phyloP scores from a whole-genome alignment of 805 yeast genomes.

The Starmera caribaea region DNA sequence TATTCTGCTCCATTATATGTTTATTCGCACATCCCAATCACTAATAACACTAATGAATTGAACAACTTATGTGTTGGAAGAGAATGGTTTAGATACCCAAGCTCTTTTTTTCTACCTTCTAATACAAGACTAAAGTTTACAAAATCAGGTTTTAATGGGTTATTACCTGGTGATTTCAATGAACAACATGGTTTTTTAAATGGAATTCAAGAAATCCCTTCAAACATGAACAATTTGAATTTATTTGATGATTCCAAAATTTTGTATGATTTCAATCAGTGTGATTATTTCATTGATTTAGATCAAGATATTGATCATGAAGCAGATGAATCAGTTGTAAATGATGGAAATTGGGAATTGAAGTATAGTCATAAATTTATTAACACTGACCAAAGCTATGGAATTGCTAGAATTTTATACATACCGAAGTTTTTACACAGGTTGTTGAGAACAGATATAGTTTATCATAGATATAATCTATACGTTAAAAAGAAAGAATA shows the following conservation, averaged over 20 bases:
- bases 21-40: conserved; percentile 33
- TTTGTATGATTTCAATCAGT: conserved; percentile 29
- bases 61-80: conserved; percentile 70
- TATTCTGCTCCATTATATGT: conserved; percentile 67
- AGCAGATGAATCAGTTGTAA: conserved; percentile 27
- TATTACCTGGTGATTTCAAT: conserved; percentile 78
- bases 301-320: conserved; percentile 34
- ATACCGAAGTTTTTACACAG: conserved; percentile 29
- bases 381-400: conserved; percentile 41
- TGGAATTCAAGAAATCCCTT: conserved; percentile 41
- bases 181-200: conserved; percentile 29
- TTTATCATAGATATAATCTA: conserved; percentile 43
- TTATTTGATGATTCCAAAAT: conserved; percentile 52
- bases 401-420: conserved; percentile 45
- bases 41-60: conserved; percentile 22
- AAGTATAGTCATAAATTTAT: conserved; percentile 40
- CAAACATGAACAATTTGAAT: conserved; percentile 69
- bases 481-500: conserved; percentile 15
- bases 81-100: conserved; percentile 92
- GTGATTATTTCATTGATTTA: conserved; percentile 69
- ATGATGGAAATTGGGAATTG: conserved; percentile 34
- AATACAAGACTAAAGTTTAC: conserved; percentile 58
- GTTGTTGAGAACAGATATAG: conserved; percentile 25
- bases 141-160: conserved; percentile 72
- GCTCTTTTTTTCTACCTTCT: conserved; percentile 70